Conservation (phyloP, 2,329 filamentous ascomycete genomes). For the Diaporthe longicolla region DNA sequence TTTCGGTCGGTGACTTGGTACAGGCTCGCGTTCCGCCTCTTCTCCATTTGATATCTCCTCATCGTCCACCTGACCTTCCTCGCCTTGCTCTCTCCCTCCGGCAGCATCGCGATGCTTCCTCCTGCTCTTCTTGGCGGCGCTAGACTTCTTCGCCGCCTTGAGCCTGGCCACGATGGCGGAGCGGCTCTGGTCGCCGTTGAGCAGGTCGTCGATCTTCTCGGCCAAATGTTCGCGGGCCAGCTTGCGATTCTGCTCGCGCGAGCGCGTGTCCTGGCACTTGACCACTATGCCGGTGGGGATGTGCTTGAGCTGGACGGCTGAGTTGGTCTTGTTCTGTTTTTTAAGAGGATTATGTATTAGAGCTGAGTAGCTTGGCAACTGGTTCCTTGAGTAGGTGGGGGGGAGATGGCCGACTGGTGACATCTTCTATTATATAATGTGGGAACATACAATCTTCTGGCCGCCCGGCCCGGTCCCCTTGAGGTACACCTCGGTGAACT, state of each 20-base stretch:
- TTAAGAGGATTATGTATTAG: rapidly evolving
- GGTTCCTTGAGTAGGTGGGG: not conserved
- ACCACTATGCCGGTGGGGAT: slow-evolving; percentile 91
- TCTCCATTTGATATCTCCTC: slow-evolving; percentile 40
- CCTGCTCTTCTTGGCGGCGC: slow-evolving; percentile 84
- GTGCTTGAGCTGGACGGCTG: slow-evolving; percentile 93
- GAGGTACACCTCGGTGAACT: slow-evolving; percentile 88
- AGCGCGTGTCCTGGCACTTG: slow-evolving; percentile 93
- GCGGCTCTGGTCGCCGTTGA: slow-evolving; percentile 79
- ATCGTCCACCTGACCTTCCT: slow-evolving; percentile 46
- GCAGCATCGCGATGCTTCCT: slow-evolving; percentile 81
- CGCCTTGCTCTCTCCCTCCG: slow-evolving; percentile 57
- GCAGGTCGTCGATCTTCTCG: slow-evolving; percentile 78
- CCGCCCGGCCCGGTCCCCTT: slow-evolving; percentile 94
- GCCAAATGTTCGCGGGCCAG: slow-evolving; percentile 84
- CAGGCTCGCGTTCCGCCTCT: slow-evolving; percentile 14
- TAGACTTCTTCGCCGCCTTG: slow-evolving; percentile 79
- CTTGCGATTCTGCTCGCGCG: slow-evolving; percentile 87
- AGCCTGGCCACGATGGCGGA: slow-evolving; percentile 73
- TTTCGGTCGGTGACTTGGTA: not conserved
- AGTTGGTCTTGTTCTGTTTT: slow-evolving; percentile 91
- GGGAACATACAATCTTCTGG: slow-evolving; percentile 84
- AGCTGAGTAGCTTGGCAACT: not conserved
- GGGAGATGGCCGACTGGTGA: no score
- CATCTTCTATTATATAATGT: no score